Evolutionary conservation across 225 moss, liverwort and hornwort genomes (phyloP).

Genomic region (Antitrichia curtipendula): DNA sequence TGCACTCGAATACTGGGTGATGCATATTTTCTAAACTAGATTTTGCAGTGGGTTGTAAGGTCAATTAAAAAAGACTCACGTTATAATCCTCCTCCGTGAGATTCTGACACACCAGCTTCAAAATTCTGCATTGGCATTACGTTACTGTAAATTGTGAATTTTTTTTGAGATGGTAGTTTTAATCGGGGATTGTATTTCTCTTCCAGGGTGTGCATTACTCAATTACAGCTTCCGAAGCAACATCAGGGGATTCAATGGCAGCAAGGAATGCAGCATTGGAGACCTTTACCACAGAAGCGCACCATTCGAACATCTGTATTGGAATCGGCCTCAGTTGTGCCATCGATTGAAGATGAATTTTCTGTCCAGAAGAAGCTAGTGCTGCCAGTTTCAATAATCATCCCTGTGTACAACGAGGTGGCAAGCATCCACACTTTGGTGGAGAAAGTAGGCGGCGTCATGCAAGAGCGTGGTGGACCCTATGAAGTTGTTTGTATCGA

Average conservation of each 20-base stretch:
- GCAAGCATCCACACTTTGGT: conserved; percentile 16
- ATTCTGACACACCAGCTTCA: background rate
- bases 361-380: background rate
- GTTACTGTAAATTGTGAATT: background rate
- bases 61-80: background rate
- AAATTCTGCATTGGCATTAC: background rate
- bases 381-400: conserved; percentile 24
- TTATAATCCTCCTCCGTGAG: background rate
- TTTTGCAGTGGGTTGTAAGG: background rate
- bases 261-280: background rate
- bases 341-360: background rate
- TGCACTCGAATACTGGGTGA: background rate
- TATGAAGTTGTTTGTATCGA: conserved; percentile 47
- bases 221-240: background rate
- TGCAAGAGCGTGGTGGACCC: conserved; percentile 36
- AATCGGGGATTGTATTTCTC: background rate
- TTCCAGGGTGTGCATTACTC: background rate
- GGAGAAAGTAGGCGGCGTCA: conserved; percentile 26
- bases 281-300: background rate
- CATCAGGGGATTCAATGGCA: background rate
- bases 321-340: background rate
- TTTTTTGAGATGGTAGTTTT: background rate
- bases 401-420: conserved; percentile 35
- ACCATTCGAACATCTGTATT: background rate
- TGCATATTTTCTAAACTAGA: background rate